Evolutionary conservation across 495 filamentous ascomycete genomes (phyloP).

Genomic region (Penicillium goetzii): DNA sequence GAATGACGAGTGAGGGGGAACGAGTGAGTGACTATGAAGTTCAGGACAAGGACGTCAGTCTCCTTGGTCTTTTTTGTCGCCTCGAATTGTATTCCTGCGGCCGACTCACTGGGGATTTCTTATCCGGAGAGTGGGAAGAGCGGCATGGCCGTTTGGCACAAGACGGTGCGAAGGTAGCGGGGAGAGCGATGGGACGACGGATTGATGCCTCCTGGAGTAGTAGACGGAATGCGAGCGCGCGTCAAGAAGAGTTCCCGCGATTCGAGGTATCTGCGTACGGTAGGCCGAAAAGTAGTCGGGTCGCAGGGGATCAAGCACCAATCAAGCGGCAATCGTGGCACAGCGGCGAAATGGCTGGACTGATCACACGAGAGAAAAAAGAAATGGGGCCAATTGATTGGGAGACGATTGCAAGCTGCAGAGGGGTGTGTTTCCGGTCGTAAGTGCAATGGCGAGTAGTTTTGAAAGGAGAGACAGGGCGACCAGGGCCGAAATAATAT

Average conservation of each 20-base stretch:
- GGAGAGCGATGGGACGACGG: constrained; percentile 5
- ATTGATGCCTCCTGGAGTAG: neutral
- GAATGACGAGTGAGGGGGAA: constrained; percentile 5
- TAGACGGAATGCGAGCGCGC: constrained; percentile 8
- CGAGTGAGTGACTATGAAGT: constrained; percentile 19
- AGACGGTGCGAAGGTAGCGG: constrained; percentile 14
- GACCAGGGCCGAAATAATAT: neutral
- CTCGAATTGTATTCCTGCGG: neutral
- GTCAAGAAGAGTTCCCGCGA: constrained; percentile 17
- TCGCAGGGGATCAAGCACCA: constrained; percentile 24
- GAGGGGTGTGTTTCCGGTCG: neutral
- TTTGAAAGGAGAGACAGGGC: constrained; percentile 4
- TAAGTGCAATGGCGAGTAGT: constrained; percentile 1
- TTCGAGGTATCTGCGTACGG: constrained; percentile 19
- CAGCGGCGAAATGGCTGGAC: constrained; percentile 17
- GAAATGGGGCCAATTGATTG: constrained; percentile 11
- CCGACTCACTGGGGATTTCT: constrained; percentile 25
- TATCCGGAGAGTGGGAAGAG: constrained; percentile 27
- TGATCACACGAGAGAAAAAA: constrained; percentile 27
- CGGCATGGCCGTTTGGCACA: constrained; percentile 31
- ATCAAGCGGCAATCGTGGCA: constrained; percentile 17
- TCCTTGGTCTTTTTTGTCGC: neutral
- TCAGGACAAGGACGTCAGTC: constrained; percentile 7
- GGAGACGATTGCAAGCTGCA: constrained; percentile 7
- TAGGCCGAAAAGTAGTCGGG: constrained; percentile 10